Evolutionary conservation across 2,329 filamentous ascomycete genomes (phyloP).

Genomic region (Spiromastix sp.): DNA sequence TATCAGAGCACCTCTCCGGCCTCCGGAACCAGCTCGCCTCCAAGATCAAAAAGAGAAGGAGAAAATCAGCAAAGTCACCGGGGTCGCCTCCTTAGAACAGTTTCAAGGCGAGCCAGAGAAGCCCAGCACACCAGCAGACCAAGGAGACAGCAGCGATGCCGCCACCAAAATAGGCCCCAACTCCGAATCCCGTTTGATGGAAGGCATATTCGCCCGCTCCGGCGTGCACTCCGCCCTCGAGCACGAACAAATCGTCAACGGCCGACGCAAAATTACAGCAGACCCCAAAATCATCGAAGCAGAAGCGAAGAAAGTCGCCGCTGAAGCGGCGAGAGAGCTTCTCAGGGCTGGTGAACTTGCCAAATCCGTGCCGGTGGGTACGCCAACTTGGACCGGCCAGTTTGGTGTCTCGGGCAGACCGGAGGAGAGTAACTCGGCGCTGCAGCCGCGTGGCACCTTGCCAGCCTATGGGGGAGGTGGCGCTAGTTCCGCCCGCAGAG

Average conservation of each 20-base stretch:
- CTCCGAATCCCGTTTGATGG: constrained; percentile 67
- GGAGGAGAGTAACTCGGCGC: constrained; percentile 29
- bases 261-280: constrained; percentile 58
- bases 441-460: constrained; percentile 1
- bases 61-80: constrained; percentile 44
- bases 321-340: constrained; percentile 66
- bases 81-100: constrained; percentile 55
- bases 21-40: constrained; percentile 10
- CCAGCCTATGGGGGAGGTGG: constrained; percentile 16
- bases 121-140: constrained; percentile 24
- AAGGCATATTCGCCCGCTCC: constrained; percentile 76
- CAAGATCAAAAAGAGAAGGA: constrained; percentile 23
- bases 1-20: background rate
- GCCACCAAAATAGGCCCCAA: constrained; percentile 22
- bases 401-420: constrained; percentile 68
- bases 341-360: constrained; percentile 64
- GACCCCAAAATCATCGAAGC: constrained; percentile 69
- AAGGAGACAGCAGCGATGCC: constrained; percentile 12
- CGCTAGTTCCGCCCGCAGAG: constrained; percentile 25
- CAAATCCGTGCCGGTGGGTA: constrained; percentile 63
- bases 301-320: constrained; percentile 71
- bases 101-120: constrained; percentile 44
- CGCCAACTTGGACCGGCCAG: constrained; percentile 87
- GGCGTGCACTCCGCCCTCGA: constrained; percentile 86
- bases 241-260: constrained; percentile 82